Evolutionary conservation across 1,284 basidiomycete species (phyloP).

Genomic region (Kwoniella shivajii): DNA sequence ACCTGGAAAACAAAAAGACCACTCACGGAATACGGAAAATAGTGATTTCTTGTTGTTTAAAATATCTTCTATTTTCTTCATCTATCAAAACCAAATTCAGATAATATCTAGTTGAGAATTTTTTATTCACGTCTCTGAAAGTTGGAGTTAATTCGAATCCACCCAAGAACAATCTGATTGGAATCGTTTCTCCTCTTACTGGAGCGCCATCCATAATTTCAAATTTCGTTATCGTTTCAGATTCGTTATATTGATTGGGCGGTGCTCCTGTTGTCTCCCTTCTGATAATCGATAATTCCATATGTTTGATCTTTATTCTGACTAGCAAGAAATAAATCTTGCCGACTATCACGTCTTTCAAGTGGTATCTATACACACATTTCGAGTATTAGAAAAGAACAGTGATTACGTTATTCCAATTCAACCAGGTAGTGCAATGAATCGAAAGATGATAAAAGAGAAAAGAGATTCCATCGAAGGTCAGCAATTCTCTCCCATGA

Average conservation of each 20-base stretch:
- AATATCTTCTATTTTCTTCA: constrained; percentile 76
- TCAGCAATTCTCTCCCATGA: no score
- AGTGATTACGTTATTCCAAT: neutral
- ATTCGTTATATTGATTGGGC: constrained; percentile 98
- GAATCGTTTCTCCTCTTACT: constrained; percentile 95
- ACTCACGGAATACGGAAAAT: constrained; percentile 48
- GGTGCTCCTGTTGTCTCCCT: constrained; percentile 94
- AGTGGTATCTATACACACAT: constrained; percentile 75
- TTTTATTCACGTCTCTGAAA: constrained; percentile 99
- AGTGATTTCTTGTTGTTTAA: constrained; percentile 55
- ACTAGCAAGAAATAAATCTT: constrained; percentile 99
- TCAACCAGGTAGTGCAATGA: neutral
- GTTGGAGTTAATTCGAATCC: constrained; percentile 98
- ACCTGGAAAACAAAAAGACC: no score
- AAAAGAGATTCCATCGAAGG: neutral
- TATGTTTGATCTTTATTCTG: constrained; percentile 99
- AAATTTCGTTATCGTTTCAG: constrained; percentile 98
- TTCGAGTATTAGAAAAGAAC: neutral
- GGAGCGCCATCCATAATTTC: constrained; percentile 99
- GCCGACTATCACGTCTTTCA: constrained; percentile 98
- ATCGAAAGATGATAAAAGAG: neutral
- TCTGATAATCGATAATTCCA: constrained; percentile 97
- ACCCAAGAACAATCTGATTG: constrained; percentile 94
- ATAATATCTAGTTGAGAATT: constrained; percentile 95
- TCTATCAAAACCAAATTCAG: constrained; percentile 96